These are phyloP conservation scores for Penicillium sp. DNA, from an alignment of 2,329 filamentous ascomycete species.

Conservation along the genomic window DNA sequence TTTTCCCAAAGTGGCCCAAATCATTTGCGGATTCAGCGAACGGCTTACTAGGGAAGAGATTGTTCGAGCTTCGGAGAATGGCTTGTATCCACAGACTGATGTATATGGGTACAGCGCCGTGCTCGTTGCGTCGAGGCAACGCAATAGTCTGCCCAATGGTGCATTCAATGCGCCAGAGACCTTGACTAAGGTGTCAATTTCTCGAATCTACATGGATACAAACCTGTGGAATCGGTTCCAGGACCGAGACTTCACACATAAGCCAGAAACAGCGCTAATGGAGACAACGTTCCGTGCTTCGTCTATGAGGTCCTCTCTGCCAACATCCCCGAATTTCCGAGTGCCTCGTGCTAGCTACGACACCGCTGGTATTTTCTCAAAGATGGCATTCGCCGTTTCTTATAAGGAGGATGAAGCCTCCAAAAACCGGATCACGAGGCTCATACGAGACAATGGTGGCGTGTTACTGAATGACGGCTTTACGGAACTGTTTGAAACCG, in stretches of 20 bases:
- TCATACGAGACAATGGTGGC: constrained; percentile 74
- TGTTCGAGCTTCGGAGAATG: constrained; percentile 27
- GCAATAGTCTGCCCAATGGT: constrained; percentile 45
- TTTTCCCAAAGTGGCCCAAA: constrained; percentile 49
- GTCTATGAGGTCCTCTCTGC: constrained; percentile 44
- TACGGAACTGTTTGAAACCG: constrained; percentile 71
- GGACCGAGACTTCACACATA: constrained; percentile 43
- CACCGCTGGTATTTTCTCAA: constrained; percentile 63
- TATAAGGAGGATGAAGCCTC: constrained; percentile 63
- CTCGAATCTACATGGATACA: constrained; percentile 51
- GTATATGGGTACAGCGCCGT: constrained; percentile 49
- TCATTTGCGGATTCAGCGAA: constrained; percentile 48
- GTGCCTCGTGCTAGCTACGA: constrained; percentile 46
- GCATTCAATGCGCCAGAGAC: constrained; percentile 35
- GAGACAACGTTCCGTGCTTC: constrained; percentile 41
- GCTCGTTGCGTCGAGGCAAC: constrained; percentile 47
- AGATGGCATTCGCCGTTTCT: constrained; percentile 87
- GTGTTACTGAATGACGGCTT: constrained; percentile 74
- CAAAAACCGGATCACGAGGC: constrained; percentile 60
- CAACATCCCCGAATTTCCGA: constrained; percentile 55
- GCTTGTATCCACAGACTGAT: constrained; percentile 43
- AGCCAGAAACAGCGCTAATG: constrained; percentile 22
- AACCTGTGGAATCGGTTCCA: constrained; percentile 52
- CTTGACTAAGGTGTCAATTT: constrained; percentile 49
- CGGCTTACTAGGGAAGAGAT: constrained; percentile 38